A percentile compares a stretch with the other conserved stretches of the same genome.
Conservation (phyloP, 305 asterid genomes). For the Fraxinus greggii region DNA sequence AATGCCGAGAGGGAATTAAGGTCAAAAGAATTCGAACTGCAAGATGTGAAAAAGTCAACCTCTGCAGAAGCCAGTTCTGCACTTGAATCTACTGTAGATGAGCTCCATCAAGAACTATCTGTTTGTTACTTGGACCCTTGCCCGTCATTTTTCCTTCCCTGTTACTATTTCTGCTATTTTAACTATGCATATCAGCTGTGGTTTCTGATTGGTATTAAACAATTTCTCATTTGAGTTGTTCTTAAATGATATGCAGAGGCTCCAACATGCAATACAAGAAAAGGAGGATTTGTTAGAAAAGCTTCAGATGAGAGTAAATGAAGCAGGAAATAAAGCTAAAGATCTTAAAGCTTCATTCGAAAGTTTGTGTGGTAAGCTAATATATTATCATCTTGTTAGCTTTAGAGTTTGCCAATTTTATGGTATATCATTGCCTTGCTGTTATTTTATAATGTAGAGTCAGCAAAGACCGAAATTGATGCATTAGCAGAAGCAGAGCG, state of each 20-base stretch:
- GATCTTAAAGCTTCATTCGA: conserved; percentile 46
- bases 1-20: conserved; percentile 48
- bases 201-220: conserved; percentile 21
- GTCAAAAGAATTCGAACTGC: conserved; percentile 53
- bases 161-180: conserved; percentile 6
- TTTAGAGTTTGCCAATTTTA: conserved; percentile 21
- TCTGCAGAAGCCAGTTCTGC: conserved; percentile 49
- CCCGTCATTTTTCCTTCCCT: conserved; percentile 7
- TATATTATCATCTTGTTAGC: conserved; percentile 22
- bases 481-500: conserved; percentile 66
- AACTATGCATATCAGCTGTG: conserved; percentile 11
- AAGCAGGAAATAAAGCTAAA: conserved; percentile 52
- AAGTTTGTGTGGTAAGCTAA: conserved; percentile 61
- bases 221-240: conserved; percentile 3
- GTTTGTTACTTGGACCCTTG: conserved; percentile 44
- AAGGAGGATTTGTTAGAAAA: conserved; percentile 48
- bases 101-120: conserved; percentile 63
- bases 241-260: conserved; percentile 51
- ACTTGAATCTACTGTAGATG: conserved; percentile 59
- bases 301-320: conserved; percentile 48
- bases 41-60: conserved; percentile 58
- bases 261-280: conserved; percentile 49
- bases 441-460: conserved; percentile 42
- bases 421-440: conserved; percentile 21
- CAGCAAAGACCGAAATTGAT: conserved; percentile 60